Percentiles rank a stretch among this genome's conserved stretches.
phyloP scores from a whole-genome alignment of 169 alveolate species.

The Plasmodium gonderi region DNA sequence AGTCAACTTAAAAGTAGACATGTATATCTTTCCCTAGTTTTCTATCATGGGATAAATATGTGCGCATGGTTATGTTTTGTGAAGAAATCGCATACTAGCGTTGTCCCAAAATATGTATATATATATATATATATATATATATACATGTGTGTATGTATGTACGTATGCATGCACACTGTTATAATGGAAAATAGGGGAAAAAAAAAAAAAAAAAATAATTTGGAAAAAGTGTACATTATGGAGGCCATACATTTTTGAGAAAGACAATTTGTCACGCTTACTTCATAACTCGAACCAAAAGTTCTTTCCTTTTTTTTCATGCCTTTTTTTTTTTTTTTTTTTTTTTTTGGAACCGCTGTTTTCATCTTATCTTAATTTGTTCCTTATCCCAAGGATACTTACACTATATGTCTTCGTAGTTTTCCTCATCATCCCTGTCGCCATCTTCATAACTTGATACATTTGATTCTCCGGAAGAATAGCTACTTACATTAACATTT shows the following conservation, averaged over 20 bases:
- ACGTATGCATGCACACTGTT: background rate
- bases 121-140: background rate
- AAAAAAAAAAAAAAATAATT: background rate
- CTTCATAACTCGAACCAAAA: background rate
- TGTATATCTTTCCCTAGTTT: background rate
- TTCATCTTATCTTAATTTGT: background rate
- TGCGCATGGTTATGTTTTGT: background rate
- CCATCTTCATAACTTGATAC: conserved; percentile 12
- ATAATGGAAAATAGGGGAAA: background rate
- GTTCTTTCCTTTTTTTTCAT: background rate
- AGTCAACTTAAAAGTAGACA: background rate
- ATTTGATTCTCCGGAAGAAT: conserved; percentile 19
- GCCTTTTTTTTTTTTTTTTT: background rate
- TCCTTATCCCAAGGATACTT: background rate
- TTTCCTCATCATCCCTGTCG: background rate
- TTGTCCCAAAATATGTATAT: background rate
- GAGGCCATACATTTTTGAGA: background rate
- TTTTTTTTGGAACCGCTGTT: background rate
- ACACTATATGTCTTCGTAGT: conserved; percentile 3
- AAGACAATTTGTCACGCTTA: background rate
- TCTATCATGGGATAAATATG: background rate
- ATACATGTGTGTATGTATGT: background rate
- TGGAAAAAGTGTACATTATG: background rate
- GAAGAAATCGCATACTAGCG: background rate
- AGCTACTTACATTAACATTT: background rate